A percentile compares a stretch with the other conserved stretches of the same genome.
Evolutionary conservation across 106 monocot genomes (phyloP).

Genomic region (Dendrobium nobile): DNA sequence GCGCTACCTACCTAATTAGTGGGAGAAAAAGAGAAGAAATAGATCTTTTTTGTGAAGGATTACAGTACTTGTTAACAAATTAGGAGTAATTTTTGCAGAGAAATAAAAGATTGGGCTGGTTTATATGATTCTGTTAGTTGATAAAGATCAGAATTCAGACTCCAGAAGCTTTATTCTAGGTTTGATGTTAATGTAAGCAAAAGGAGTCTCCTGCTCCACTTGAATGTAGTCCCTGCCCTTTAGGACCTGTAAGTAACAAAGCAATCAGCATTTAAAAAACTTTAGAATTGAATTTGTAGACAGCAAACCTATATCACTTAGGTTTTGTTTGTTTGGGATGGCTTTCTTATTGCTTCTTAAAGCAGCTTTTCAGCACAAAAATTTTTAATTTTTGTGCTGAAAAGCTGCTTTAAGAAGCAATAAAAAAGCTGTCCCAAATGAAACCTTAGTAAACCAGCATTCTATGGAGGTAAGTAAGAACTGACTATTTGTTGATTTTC

Average conservation of each 20-base stretch:
- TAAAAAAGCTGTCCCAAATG: no score
- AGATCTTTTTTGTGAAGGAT: not conserved
- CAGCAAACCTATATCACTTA: no score
- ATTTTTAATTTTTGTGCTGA: no score
- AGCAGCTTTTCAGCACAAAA: no score
- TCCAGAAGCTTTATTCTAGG: conserved; percentile 72
- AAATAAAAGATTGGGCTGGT: not conserved
- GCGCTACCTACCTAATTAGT: not conserved
- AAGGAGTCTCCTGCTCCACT: conserved; percentile 66
- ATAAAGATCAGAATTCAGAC: conserved; percentile 56
- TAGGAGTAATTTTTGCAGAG: conserved; percentile 5
- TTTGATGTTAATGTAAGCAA: conserved; percentile 45
- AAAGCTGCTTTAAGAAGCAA: no score
- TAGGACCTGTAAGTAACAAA: conserved; percentile 44
- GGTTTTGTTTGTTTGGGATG: no score
- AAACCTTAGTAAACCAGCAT: no score
- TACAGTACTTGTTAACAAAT: not conserved
- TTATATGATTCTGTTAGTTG: not conserved
- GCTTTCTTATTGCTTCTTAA: no score
- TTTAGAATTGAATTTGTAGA: no score
- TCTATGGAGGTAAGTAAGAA: no score
- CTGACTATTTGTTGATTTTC: no score
- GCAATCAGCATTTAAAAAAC: no score
- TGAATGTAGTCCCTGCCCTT: conserved; percentile 79
- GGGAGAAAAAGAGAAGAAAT: not conserved